phyloP scores from a whole-genome alignment of 106 monocot species.

The Chionographis japonica region DNA sequence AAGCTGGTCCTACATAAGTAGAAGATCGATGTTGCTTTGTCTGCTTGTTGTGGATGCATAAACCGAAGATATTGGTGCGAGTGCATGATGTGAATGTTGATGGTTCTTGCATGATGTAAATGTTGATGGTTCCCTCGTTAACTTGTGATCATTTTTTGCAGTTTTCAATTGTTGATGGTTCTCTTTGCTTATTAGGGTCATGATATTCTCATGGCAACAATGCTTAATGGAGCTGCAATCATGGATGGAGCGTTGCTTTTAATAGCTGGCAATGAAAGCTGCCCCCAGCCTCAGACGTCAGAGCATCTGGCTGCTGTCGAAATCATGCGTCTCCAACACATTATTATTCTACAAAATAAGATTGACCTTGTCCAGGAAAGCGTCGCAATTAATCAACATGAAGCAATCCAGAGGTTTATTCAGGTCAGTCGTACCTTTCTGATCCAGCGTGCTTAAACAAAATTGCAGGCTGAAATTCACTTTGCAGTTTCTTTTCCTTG shows the following conservation, averaged over 20 bases:
- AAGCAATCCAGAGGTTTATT: conserved; percentile 45
- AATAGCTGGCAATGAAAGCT: conserved; percentile 48
- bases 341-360: conserved; percentile 45
- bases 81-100: too few species aligned
- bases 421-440: conserved; percentile 14
- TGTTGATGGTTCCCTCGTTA: too few species aligned
- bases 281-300: conserved; percentile 51
- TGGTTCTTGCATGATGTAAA: not conserved
- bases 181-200: conserved; percentile 26
- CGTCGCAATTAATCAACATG: conserved; percentile 47
- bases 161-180: not conserved
- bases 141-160: too few species aligned
- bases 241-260: conserved; percentile 54
- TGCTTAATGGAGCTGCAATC: conserved; percentile 58
- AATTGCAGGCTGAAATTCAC: too few species aligned
- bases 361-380: conserved; percentile 52
- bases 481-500: too few species aligned
- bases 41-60: too few species aligned
- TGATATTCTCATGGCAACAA: conserved; percentile 56
- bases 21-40: too few species aligned
- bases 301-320: conserved; percentile 54
- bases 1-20: too few species aligned
- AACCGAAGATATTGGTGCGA: too few species aligned
- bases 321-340: conserved; percentile 44
- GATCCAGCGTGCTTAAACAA: too few species aligned